phyloP scores from a whole-genome alignment of 2,329 filamentous ascomycete species.

The Aspergillus pseudoviridinutans region DNA sequence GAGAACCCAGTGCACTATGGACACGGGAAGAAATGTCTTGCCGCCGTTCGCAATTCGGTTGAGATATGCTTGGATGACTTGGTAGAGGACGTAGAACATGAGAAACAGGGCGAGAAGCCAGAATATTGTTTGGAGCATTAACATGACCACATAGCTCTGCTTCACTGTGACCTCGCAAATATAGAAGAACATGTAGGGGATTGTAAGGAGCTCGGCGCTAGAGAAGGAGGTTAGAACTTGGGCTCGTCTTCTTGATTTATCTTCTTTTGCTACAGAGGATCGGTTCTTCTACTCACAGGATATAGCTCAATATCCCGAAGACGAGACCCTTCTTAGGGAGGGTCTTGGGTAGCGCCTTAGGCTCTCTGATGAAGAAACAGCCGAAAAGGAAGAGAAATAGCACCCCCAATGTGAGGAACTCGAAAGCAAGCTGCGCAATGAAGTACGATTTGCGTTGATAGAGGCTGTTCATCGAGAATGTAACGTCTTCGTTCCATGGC shows the following conservation, averaged over 20 bases:
- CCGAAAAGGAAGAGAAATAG: constrained; percentile 17
- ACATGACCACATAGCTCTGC: constrained; percentile 17
- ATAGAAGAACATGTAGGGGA: constrained; percentile 13
- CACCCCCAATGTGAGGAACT: constrained; percentile 13
- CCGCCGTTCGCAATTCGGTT: constrained; percentile 12
- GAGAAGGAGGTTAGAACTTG: background rate
- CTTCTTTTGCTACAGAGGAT: background rate
- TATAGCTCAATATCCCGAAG: constrained; percentile 9
- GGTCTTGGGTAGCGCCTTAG: background rate
- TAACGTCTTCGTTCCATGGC: background rate
- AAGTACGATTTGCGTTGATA: constrained; percentile 1
- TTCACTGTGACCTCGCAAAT: constrained; percentile 14
- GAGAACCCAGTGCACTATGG: constrained; percentile 14
- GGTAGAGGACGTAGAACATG: constrained; percentile 19
- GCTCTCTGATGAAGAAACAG: constrained; percentile 14
- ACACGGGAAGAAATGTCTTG: constrained; percentile 11
- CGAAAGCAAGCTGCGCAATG: constrained; percentile 12
- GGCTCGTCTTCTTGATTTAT: constrained; percentile 1
- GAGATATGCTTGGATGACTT: constrained; percentile 15
- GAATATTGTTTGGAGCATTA: constrained; percentile 19
- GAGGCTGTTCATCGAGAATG: background rate
- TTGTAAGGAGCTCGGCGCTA: constrained; percentile 8
- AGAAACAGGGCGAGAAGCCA: constrained; percentile 7
- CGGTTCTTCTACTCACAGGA: constrained; percentile 4
- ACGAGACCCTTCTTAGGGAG: constrained; percentile 13